phyloP scores from a whole-genome alignment of 129 eudicot species.

The sunflower (Helianthus annuus) region DNA sequence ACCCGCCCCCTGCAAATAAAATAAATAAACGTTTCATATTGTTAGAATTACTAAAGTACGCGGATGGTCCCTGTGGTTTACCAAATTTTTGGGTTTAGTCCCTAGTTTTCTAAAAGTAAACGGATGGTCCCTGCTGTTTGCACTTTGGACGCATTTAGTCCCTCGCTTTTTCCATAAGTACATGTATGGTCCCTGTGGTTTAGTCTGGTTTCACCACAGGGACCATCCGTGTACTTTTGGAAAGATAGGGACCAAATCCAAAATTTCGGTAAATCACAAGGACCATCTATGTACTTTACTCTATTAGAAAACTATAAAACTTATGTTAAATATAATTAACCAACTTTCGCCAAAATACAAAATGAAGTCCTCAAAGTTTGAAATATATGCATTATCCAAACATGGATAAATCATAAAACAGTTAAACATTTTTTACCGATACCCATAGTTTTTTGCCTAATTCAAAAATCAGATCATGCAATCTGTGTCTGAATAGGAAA shows the following conservation, averaged over 20 bases:
- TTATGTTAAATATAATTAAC: background rate
- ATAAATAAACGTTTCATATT: background rate
- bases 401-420: background rate
- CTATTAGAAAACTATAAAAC: background rate
- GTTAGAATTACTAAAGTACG: too few species aligned
- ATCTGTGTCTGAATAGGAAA: background rate
- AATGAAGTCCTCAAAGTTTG: background rate
- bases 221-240: too few species aligned
- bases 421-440: background rate
- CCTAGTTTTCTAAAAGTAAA: too few species aligned
- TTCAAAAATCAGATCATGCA: background rate
- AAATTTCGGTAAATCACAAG: too few species aligned
- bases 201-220: too few species aligned
- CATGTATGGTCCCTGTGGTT: too few species aligned
- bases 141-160: too few species aligned
- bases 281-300: background rate
- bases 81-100: too few species aligned
- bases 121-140: too few species aligned
- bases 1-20: constrained; percentile 58
- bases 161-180: too few species aligned
- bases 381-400: background rate
- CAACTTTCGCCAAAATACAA: background rate
- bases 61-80: too few species aligned
- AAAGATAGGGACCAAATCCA: too few species aligned
- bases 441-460: background rate